Percentiles rank a stretch among this genome's conserved stretches.
Conservation (phyloP, 768 basidiomycete genomes). For the Phlebiopsis gigantea region DNA sequence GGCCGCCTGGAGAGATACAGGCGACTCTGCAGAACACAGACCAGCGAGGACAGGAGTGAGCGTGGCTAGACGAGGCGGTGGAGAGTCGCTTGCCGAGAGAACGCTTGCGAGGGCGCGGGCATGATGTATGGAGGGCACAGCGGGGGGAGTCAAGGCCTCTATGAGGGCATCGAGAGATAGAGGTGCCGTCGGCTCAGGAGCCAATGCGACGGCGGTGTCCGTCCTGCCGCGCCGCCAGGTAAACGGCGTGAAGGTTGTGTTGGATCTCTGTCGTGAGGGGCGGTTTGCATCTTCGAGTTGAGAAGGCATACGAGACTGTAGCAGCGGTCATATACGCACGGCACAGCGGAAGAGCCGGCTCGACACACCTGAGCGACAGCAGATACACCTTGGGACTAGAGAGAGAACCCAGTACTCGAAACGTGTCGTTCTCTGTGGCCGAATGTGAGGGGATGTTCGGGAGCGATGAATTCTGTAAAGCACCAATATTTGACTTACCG, state of each 20-base stretch:
- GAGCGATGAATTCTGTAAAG: not conserved
- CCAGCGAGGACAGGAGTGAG: slow-evolving; percentile 57
- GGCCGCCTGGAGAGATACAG: slow-evolving; percentile 53
- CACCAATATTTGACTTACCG: not conserved
- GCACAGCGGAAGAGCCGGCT: not conserved
- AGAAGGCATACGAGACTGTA: slow-evolving; percentile 16
- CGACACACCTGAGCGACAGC: not conserved
- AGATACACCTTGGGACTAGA: not conserved
- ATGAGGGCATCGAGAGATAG: slow-evolving; percentile 41
- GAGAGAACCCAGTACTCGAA: not conserved
- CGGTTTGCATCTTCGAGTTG: slow-evolving; percentile 20
- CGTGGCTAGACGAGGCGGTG: slow-evolving; percentile 47
- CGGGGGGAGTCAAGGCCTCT: slow-evolving; percentile 41
- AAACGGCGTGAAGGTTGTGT: slow-evolving; percentile 19
- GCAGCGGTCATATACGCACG: not conserved
- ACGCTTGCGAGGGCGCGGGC: slow-evolving; percentile 54
- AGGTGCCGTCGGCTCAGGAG: slow-evolving; percentile 13
- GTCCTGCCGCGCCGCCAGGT: slow-evolving; percentile 19
- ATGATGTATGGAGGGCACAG: slow-evolving; percentile 61
- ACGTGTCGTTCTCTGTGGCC: not conserved
- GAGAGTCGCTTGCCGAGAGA: slow-evolving; percentile 42
- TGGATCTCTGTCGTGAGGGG: slow-evolving; percentile 21
- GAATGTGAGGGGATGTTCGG: not conserved
- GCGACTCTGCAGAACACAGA: slow-evolving; percentile 51
- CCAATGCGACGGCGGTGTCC: slow-evolving; percentile 11